A percentile compares a stretch with the other conserved stretches of the same genome.
Evolutionary conservation across 176 grass and related monocot species (phyloP).

Genomic region (Cocos nucifera): DNA sequence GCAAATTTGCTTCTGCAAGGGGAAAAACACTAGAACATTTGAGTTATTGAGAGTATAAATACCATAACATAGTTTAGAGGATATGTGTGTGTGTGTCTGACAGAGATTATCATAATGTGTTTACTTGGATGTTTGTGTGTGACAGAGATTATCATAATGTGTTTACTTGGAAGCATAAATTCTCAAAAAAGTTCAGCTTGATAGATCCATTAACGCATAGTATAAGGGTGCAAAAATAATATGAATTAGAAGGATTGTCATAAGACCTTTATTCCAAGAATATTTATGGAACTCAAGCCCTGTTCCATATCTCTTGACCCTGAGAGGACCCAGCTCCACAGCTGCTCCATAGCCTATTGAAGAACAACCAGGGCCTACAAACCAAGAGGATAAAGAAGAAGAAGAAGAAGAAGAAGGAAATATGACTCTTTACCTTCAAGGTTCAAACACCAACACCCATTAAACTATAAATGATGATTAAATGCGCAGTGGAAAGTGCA

Average conservation of each 20-base stretch:
- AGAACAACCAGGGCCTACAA: conserved; percentile 66
- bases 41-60: too few species aligned
- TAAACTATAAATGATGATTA: conserved; percentile 3
- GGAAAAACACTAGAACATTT: too few species aligned
- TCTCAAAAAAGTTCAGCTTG: not conserved
- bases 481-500: not conserved
- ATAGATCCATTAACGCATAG: not conserved
- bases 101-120: too few species aligned
- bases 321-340: conserved; percentile 60
- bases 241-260: not conserved
- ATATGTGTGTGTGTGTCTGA: too few species aligned
- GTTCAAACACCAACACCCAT: not conserved
- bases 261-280: conserved; percentile 71
- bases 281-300: conserved; percentile 60
- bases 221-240: conserved; percentile 1
- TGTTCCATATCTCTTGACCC: conserved; percentile 37
- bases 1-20: conserved; percentile 60
- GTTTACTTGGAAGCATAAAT: too few species aligned
- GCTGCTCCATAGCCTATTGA: conserved; percentile 80
- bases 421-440: not conserved
- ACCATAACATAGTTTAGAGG: too few species aligned
- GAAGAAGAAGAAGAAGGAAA: not conserved
- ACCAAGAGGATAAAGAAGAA: conserved; percentile 1
- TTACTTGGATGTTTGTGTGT: too few species aligned
- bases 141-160: too few species aligned